These are phyloP conservation scores for Clitopilus passeckerianus DNA, from an alignment of 768 basidiomycete species.

Conservation along the genomic window DNA sequence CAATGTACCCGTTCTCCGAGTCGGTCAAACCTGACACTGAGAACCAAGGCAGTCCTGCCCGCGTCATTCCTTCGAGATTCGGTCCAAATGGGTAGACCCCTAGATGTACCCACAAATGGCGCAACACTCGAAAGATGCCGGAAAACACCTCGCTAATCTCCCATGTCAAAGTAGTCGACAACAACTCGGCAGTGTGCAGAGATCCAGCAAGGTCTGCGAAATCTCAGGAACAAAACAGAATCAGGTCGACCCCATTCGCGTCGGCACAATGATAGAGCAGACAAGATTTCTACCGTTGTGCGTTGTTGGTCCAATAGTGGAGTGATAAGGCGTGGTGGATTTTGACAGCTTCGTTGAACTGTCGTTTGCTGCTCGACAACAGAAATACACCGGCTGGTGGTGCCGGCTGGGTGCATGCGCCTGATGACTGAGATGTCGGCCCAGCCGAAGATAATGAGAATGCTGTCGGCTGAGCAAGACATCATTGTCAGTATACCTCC, in stretches of 20 bases:
- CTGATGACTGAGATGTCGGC: not conserved
- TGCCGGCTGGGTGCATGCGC: not conserved
- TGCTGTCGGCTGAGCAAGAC: too few relatives aligned
- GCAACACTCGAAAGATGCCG: not conserved
- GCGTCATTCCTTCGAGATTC: not conserved
- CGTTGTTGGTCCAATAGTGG: not conserved
- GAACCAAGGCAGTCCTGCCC: not conserved
- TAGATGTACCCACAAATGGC: not conserved
- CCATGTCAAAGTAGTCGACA: not conserved
- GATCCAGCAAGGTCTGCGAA: not conserved
- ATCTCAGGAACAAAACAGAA: not conserved
- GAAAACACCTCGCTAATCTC: not conserved
- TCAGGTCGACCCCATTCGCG: not conserved
- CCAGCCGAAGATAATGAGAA: not conserved
- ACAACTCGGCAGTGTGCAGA: not conserved
- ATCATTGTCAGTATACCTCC: too few relatives aligned
- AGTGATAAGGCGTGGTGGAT: not conserved
- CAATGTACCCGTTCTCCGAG: not conserved
- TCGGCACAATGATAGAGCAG: not conserved
- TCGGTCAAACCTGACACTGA: not conserved
- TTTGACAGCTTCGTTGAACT: not conserved
- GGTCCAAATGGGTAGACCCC: not conserved
- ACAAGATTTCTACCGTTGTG: not conserved
- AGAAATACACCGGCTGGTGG: not conserved
- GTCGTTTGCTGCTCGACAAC: not conserved